phyloP scores from a whole-genome alignment of 2,329 filamentous ascomycete species.

The Dactylellina haptotyla region DNA sequence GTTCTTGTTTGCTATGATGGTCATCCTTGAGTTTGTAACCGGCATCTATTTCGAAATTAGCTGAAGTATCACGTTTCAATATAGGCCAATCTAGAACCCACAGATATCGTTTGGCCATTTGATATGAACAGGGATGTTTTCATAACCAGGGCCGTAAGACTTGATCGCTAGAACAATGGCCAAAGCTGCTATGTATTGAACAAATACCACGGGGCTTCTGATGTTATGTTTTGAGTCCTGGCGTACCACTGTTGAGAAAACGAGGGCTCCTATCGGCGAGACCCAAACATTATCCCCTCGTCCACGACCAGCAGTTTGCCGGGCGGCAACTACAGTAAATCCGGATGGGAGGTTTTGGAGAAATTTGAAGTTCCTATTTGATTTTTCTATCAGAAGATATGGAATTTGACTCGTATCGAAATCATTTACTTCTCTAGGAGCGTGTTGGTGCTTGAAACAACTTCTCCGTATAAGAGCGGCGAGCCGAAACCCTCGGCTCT shows the following conservation, averaged over 20 bases:
- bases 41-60: not conserved
- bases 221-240: slow-evolving; percentile 78
- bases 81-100: slow-evolving; percentile 61
- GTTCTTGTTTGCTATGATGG: slow-evolving; percentile 59
- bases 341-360: slow-evolving; percentile 81
- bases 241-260: slow-evolving; percentile 88
- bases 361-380: slow-evolving; percentile 76
- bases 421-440: slow-evolving; percentile 79
- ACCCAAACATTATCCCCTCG: slow-evolving; percentile 95
- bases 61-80: too few species aligned
- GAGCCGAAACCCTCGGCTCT: slow-evolving; percentile 73
- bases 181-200: slow-evolving; percentile 91
- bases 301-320: slow-evolving; percentile 86
- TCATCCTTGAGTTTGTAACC: not conserved
- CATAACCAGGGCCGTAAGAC: slow-evolving; percentile 79
- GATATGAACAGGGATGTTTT: slow-evolving; percentile 79
- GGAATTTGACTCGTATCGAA: slow-evolving; percentile 14
- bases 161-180: slow-evolving; percentile 86
- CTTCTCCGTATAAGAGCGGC: slow-evolving; percentile 84
- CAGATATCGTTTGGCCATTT: slow-evolving; percentile 99
- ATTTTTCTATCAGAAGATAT: not conserved
- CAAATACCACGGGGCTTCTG: slow-evolving; percentile 85
- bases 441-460: slow-evolving; percentile 93
- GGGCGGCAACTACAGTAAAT: slow-evolving; percentile 87
- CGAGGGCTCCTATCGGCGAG: slow-evolving; percentile 82